Evolutionary conservation across 768 basidiomycete genomes (phyloP).

Genomic region (Leccinum imitatum): DNA sequence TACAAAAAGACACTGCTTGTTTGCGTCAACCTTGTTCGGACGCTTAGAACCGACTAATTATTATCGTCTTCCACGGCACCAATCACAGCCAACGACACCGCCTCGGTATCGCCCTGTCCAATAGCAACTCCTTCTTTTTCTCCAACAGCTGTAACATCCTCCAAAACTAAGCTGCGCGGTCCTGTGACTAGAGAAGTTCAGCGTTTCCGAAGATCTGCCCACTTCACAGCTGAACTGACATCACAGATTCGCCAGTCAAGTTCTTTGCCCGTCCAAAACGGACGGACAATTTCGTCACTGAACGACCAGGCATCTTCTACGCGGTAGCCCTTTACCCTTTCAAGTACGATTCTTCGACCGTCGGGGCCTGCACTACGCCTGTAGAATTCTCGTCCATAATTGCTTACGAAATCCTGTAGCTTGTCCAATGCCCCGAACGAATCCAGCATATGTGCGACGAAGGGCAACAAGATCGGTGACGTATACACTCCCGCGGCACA

Average conservation of each 20-base stretch:
- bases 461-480: constrained; percentile 85
- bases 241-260: constrained; percentile 66
- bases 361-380: constrained; percentile 32
- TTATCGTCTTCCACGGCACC: constrained; percentile 7
- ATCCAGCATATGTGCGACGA: constrained; percentile 86
- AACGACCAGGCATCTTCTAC: constrained; percentile 50
- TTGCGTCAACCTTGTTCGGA: constrained; percentile 4
- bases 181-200: constrained; percentile 9
- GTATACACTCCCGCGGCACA: constrained; percentile 99
- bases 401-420: constrained; percentile 77
- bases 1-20: constrained; percentile 6
- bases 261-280: constrained; percentile 86
- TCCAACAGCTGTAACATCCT: background rate
- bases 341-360: constrained; percentile 43
- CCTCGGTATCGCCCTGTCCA: constrained; percentile 20
- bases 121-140: background rate
- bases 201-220: background rate
- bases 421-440: constrained; percentile 83
- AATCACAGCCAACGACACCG: constrained; percentile 25
- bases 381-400: constrained; percentile 82
- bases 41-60: constrained; percentile 1
- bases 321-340: constrained; percentile 36
- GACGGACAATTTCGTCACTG: constrained; percentile 56
- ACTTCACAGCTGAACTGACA: constrained; percentile 11
- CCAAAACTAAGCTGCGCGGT: background rate